Evolutionary conservation across 2,329 filamentous ascomycete species (phyloP).

Genomic region (Blastomyces gilchristii): DNA sequence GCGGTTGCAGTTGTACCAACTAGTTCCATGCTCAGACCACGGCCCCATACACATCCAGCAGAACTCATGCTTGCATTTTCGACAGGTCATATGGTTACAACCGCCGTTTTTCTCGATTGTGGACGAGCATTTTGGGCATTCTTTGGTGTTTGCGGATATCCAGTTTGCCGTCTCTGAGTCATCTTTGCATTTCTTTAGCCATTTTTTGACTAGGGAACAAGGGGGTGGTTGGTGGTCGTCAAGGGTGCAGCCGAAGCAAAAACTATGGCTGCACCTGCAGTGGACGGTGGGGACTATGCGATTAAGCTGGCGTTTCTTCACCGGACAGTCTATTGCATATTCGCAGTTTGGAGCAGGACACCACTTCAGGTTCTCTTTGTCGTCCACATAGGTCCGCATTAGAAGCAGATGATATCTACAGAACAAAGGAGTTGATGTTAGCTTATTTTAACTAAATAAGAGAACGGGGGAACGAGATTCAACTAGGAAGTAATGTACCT

Average conservation of each 20-base stretch:
- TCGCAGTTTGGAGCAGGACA: conserved; percentile 96
- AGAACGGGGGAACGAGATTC: background rate
- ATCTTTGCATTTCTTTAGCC: conserved; percentile 97
- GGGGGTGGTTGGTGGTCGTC: conserved; percentile 89
- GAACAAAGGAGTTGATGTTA: background rate
- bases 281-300: conserved; percentile 81
- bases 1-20: conserved; percentile 98
- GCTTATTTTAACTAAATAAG: background rate
- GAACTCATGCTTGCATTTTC: conserved; percentile 92
- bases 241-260: conserved; percentile 90
- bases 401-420: conserved; percentile 71
- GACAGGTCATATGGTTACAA: conserved; percentile 96
- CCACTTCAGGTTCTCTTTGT: conserved; percentile 93
- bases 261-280: conserved; percentile 73
- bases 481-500: conserved; percentile 34
- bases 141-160: conserved; percentile 98
- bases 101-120: conserved; percentile 99
- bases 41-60: conserved; percentile 99
- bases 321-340: conserved; percentile 77
- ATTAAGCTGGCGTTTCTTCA: conserved; percentile 79
- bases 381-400: conserved; percentile 90
- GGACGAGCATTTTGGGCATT: conserved; percentile 89
- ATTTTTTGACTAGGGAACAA: conserved; percentile 81
- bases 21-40: conserved; percentile 97
- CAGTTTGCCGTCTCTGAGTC: conserved; percentile 98